These are phyloP conservation scores for Geotrichum klebahnii DNA, from an alignment of 1,139 yeast species.

Conservation along the genomic window DNA sequence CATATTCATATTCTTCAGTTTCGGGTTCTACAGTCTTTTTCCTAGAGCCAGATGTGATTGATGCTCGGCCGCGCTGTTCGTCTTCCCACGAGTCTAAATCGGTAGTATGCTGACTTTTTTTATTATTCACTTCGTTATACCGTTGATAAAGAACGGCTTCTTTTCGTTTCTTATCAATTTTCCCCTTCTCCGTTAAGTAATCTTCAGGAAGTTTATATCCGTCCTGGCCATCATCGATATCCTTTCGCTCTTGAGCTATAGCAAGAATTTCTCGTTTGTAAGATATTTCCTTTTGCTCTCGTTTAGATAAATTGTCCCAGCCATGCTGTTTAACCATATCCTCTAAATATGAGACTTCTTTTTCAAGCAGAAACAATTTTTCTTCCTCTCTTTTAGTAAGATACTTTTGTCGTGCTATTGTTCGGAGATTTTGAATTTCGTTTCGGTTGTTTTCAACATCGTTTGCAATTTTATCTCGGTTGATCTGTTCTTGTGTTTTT, in stretches of 20 bases:
- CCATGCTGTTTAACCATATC: conserved; percentile 47
- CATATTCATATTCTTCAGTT: conserved; percentile 64
- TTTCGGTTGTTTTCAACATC: conserved; percentile 28
- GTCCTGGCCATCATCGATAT: conserved; percentile 36
- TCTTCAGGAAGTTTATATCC: conserved; percentile 58
- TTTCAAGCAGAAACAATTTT: conserved; percentile 44
- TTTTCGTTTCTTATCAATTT: conserved; percentile 52
- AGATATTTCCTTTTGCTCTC: conserved; percentile 52
- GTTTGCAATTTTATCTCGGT: conserved; percentile 27
- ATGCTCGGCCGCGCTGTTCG: conserved; percentile 56
- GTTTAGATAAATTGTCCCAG: conserved; percentile 46
- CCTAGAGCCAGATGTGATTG: conserved; percentile 13
- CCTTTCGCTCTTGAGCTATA: conserved; percentile 44
- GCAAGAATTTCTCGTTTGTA: conserved; percentile 49
- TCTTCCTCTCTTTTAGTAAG: conserved; percentile 49
- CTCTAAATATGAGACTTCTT: conserved; percentile 50
- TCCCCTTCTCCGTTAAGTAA: conserved; percentile 50
- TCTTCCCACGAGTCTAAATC: conserved; percentile 60
- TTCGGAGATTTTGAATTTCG: conserved; percentile 40
- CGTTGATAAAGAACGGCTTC: conserved; percentile 41
- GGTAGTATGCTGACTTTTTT: conserved; percentile 23
- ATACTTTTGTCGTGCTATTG: conserved; percentile 49
- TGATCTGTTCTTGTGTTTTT: conserved; percentile 16
- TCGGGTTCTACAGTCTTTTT: conserved; percentile 25
- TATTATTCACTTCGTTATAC: conserved; percentile 29